Base-by-base conservation (phyloP, 371 early-diverging fungal species). In the Nematocida sp. region DNA sequence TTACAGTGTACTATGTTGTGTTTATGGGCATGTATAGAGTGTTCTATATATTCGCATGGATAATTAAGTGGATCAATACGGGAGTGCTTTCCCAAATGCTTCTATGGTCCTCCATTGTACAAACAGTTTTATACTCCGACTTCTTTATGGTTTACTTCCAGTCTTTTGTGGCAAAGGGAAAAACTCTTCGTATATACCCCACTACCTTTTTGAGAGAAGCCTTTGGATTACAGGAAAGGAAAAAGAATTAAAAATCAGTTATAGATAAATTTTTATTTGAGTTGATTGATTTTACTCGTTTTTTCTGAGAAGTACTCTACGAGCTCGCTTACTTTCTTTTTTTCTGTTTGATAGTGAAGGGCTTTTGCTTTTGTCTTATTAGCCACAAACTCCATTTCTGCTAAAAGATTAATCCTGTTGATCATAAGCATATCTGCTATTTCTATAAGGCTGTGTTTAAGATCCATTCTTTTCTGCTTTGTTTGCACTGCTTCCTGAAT, bases 1-100 rank as follows among this genome's bases (percentile, higher is more conserved):
- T 97, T 78, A 99, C 97, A 0, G 89, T 92, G 1, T 94, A 93
- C 80, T 99, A 95, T 84, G 84, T 99, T 40, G 92, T 95, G 83
- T 92, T 95, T 1, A 83, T 99, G 25, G 99, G 99, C 2, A 90
- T 89, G 1, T 99, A 99, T 82, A 90, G 99, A 38, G 89, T 87
- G 0, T 82, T 94, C 20, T 99, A 99, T 85, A 80, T 96, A 16
- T 61, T 93, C 57, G 93, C 94, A 81, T 97, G 97, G 94, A 87
- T 95, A 38, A 91, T 92, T 78, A 89, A 93, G 26, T 78, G 32
- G 33, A 18, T 68, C 30, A 50, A 33, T 35, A 39, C 25, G 9
- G 78, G 69, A 7, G 20, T 45, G n/a, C 38, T 50, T n/a, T 54
- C 65, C 57, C 87, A 87, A 86, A 85, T 92, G 63, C 87, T 91